Evolutionary conservation across 345 rosid genomes (phyloP).

Genomic region (Pistacia vera): DNA sequence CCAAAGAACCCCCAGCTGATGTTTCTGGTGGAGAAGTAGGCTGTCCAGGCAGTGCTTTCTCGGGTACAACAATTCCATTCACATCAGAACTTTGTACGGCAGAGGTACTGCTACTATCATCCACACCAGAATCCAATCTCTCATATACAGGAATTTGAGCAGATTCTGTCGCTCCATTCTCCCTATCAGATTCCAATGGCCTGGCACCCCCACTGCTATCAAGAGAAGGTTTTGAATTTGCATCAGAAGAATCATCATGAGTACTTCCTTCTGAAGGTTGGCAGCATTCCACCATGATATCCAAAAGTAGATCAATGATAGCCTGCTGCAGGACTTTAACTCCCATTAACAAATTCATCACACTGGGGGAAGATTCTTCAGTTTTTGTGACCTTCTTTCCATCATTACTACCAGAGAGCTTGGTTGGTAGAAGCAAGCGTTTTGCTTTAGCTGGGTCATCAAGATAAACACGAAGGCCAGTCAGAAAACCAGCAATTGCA

Average conservation of each 20-base stretch:
- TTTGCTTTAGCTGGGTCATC: conserved; percentile 99
- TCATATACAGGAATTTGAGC: conserved; percentile 58
- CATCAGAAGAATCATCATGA: conserved; percentile 49
- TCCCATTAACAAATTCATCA: conserved; percentile 98
- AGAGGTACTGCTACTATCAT: conserved; percentile 60
- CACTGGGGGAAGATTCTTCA: conserved; percentile 94
- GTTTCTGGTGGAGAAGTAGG: conserved; percentile 65
- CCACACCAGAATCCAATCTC: conserved; percentile 76
- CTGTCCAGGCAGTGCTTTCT: conserved; percentile 57
- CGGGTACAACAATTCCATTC: conserved; percentile 48
- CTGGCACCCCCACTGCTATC: conserved; percentile 53
- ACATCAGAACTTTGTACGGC: conserved; percentile 77
- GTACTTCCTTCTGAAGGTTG: conserved; percentile 83
- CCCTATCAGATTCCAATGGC: conserved; percentile 66
- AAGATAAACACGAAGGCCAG: conserved; percentile 92
- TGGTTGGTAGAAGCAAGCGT: conserved; percentile 95
- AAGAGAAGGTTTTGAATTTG: conserved; percentile 45
- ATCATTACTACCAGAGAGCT: conserved; percentile 71
- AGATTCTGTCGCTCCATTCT: conserved; percentile 59
- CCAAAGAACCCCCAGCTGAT: conserved; percentile 56
- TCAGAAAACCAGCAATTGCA: conserved; percentile 97
- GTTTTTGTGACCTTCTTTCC: conserved; percentile 65
- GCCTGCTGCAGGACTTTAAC: conserved; percentile 99
- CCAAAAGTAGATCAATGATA: conserved; percentile 91
- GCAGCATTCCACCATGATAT: conserved; percentile 99